Evolutionary conservation across 257 asterid genomes (phyloP).

Genomic region (Buddleja alternifolia): DNA sequence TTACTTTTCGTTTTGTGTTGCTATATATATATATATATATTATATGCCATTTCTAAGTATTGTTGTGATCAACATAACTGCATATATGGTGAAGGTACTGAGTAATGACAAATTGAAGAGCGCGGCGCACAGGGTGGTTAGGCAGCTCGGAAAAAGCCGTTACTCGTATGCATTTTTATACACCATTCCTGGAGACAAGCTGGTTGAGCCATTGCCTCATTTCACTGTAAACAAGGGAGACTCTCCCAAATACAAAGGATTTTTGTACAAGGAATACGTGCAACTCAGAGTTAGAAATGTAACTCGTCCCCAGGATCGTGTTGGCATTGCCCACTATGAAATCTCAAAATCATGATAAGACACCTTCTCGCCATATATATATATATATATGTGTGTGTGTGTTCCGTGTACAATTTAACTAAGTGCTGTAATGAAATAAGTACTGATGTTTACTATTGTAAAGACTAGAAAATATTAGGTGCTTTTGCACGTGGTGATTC

Average conservation of each 20-base stretch:
- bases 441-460: no score
- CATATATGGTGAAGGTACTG: conserved; percentile 35
- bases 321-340: conserved; percentile 34
- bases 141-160: conserved; percentile 37
- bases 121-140: conserved; percentile 46
- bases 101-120: conserved; percentile 42
- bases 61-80: background rate
- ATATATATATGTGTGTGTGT: no score
- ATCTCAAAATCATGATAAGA: conserved; percentile 3
- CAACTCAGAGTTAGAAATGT: conserved; percentile 34
- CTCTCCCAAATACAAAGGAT: conserved; percentile 35
- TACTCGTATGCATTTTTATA: conserved; percentile 39
- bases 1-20: no score
- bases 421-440: no score
- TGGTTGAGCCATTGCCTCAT: conserved; percentile 42
- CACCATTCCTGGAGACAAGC: conserved; percentile 31
- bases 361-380: no score
- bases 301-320: conserved; percentile 39
- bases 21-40: no score
- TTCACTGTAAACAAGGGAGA: conserved; percentile 37
- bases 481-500: no score
- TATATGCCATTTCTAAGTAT: no score
- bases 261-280: conserved; percentile 36
- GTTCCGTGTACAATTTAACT: no score
- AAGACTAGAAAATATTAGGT: no score